Base-by-base conservation (phyloP, 2,329 filamentous ascomycete genomes). In the Fusarium tanahbumbuense region DNA sequence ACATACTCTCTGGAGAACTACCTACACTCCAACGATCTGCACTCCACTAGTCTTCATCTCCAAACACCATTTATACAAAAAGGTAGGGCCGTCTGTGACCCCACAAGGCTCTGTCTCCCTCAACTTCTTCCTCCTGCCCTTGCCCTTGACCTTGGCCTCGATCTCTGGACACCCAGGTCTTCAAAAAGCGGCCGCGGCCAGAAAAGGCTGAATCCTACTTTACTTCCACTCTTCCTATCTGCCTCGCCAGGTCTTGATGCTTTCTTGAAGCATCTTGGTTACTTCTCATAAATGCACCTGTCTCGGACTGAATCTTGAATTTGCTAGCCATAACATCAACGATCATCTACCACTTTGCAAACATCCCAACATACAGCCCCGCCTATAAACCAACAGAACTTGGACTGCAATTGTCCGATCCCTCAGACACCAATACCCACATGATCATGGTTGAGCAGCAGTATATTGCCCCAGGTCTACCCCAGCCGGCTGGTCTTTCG, bases 391-490 rank as follows among this genome's bases (percentile, higher is more conserved):
- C 59, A 60, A 69, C 64, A 60, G 50, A 42, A 42, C 53, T 67
- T 72, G 73, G 73, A 61, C 68, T 61, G 59, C 37, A 66, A 59
- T 54, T 70, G 72, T 73, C 72, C 72, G 66, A 67, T 54, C 70
- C 47, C 66, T 68, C 56, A 65, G 53, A 41, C 30, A 32, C 47
- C 57, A 52, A 56, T 60, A 62, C 48, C 61, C 70, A 72, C 73
- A 75, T 77, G 77, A 78, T 71, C 76, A 79, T 79, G 78, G 76
- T 77, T 64, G 77, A 79, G 76, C 72, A 78, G 73, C 76, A 76
- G 53, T 79, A 78, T 73, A 74, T 78, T 71, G 62, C 73, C 68
- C 72, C 75, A 73, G 75, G 75, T 71, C 76, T 79, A 61, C 71
- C 77, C 70, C 77, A 78, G 56, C 60, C 73, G 60, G 76, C 76